phyloP scores from a whole-genome alignment of 2,329 filamentous ascomycete genomes.

The Epichloe brachyelytri region DNA sequence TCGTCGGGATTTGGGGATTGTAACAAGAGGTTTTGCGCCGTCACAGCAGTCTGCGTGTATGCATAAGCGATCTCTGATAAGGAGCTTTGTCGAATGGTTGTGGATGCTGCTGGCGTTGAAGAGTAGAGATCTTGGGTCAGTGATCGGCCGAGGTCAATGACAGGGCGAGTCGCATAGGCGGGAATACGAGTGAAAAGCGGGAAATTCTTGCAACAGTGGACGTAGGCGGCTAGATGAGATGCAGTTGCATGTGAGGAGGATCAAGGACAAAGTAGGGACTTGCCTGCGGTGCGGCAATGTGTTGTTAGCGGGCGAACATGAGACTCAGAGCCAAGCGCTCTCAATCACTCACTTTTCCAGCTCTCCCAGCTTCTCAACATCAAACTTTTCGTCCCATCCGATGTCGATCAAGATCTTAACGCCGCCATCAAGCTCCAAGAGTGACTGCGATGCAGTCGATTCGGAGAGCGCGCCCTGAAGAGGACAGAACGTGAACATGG shows the following conservation, averaged over 20 bases:
- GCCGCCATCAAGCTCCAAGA: constrained; percentile 90
- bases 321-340: background rate
- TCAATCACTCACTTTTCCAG: constrained; percentile 64
- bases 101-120: constrained; percentile 77
- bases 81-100: constrained; percentile 60
- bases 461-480: constrained; percentile 82
- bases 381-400: constrained; percentile 90
- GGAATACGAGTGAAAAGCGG: constrained; percentile 85
- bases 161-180: constrained; percentile 85
- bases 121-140: constrained; percentile 85
- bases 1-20: constrained; percentile 72
- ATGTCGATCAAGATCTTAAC: constrained; percentile 92
- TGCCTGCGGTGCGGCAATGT: constrained; percentile 41
- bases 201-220: constrained; percentile 94
- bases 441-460: constrained; percentile 81
- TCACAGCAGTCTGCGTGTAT: constrained; percentile 36
- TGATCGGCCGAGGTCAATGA: constrained; percentile 84
- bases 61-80: constrained; percentile 52
- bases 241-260: constrained; percentile 92
- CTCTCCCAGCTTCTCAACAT: constrained; percentile 67
- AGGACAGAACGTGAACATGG: constrained; percentile 93
- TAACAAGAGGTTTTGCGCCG: constrained; percentile 42
- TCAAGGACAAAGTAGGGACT: constrained; percentile 79
- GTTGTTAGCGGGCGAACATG: constrained; percentile 10
- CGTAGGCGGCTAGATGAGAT: constrained; percentile 83